Conservation (phyloP, 2,329 filamentous ascomycete species). For the Fusarium sp. region DNA sequence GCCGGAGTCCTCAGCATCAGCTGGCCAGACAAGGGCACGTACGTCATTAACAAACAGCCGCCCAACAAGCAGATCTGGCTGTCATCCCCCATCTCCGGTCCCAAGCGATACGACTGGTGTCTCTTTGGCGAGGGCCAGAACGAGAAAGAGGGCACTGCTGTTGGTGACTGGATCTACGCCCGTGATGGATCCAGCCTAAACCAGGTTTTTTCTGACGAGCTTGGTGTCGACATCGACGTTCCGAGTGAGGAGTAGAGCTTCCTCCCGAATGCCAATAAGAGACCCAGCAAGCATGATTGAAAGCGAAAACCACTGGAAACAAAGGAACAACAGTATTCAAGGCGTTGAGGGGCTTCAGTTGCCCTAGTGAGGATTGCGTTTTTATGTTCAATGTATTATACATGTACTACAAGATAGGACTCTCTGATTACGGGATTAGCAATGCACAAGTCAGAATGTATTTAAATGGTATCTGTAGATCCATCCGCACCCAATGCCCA, state of each 20-base stretch:
- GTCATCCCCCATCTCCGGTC: slow-evolving; percentile 88
- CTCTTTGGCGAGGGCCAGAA: slow-evolving; percentile 74
- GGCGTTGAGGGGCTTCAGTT: slow-evolving; percentile 35
- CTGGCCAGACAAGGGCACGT: slow-evolving; percentile 78
- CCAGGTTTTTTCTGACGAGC: slow-evolving; percentile 78
- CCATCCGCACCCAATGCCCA: not conserved
- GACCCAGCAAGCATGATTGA: slow-evolving; percentile 21
- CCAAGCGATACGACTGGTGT: slow-evolving; percentile 95
- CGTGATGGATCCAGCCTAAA: slow-evolving; percentile 83
- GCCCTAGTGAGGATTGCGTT: slow-evolving; percentile 14
- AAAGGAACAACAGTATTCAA: slow-evolving; percentile 22
- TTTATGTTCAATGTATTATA: slow-evolving; percentile 31
- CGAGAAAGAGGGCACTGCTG: slow-evolving; percentile 80
- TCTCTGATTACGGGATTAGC: not conserved
- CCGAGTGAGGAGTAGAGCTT: slow-evolving; percentile 45
- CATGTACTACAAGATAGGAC: slow-evolving; percentile 21
- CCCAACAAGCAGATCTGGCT: slow-evolving; percentile 99
- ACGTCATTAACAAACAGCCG: slow-evolving; percentile 98
- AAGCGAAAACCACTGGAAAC: not conserved
- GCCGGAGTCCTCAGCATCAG: slow-evolving; percentile 85
- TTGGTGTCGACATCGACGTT: slow-evolving; percentile 71
- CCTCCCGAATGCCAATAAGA: slow-evolving; percentile 23
- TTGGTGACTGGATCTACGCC: slow-evolving; percentile 87
- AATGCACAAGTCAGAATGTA: slow-evolving; percentile 27
- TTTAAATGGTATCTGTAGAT: slow-evolving; percentile 15